Evolutionary conservation across 2,329 filamentous ascomycete genomes (phyloP), one percentile per base, ranked within the genome.

Genomic region (Zopfia rhizophila): DNA sequence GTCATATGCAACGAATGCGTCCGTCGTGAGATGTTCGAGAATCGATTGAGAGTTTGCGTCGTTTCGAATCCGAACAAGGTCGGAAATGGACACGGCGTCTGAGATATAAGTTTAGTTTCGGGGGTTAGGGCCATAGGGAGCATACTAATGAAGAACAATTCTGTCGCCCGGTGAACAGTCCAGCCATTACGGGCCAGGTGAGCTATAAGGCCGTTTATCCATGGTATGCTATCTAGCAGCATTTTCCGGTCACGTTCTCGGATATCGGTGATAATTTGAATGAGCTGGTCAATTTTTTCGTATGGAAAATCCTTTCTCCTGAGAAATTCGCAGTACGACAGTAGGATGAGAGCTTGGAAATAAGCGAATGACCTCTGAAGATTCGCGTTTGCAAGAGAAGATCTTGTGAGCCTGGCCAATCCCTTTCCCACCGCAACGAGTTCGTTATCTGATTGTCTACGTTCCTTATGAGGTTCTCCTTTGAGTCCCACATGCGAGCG

Each of bases 131-230:
- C 7, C 12, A 31, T 14, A n/a, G 29, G 13, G 11, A 31, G 39
- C 33, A 39, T 25, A 46, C 36, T 25, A 7, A 50, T 40, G 33
- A 50, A 50, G 40, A 50, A 50, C 17, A 50, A 33, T 37, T 50
- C 42, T 47, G 36, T 46, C 18, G 36, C 46, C 18, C 25, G 46
- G 38, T 46, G 35, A 35, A 50, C 35, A 25, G 42, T 50, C 42
- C 42, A 50, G 22, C 42, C 35, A 6, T 25, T 25, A 14, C 33
- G 37, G 32, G 40, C 42, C 19, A 50, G 42, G 25, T 39, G 25
- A 40, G 28, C 42, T 19, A 50, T 50, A 19, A 50, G 3, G n/a
- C 24, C 3, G 36, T 50, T 19, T 40, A 41, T 47, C 19, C 32
- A 45, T 35, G 25, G 25, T 28, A 44, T 37, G 35, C 31, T 30